These are phyloP conservation scores for Trichocladium uniseriatum DNA, from an alignment of 495 filamentous ascomycete species.

Conservation along the genomic window DNA sequence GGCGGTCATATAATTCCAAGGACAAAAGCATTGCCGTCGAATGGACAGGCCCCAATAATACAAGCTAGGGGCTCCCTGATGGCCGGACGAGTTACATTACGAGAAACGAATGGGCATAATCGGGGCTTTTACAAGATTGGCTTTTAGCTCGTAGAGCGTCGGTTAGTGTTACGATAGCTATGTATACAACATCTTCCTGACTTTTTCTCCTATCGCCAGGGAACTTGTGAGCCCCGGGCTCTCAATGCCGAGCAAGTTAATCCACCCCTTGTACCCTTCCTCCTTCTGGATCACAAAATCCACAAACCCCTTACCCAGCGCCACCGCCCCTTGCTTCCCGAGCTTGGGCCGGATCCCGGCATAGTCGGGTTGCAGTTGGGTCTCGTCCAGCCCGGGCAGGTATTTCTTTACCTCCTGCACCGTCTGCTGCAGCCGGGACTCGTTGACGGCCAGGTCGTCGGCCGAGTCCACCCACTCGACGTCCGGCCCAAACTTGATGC, in stretches of 20 bases:
- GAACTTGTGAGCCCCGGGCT: slow-evolving; percentile 87
- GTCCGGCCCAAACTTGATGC: slow-evolving; percentile 88
- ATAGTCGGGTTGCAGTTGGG: slow-evolving; percentile 71
- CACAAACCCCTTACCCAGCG: slow-evolving; percentile 55
- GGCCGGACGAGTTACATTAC: not conserved
- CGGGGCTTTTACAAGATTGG: not conserved
- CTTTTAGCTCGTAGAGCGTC: no score
- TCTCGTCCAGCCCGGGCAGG: slow-evolving; percentile 59
- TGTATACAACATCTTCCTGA: slow-evolving; percentile 62
- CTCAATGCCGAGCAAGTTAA: slow-evolving; percentile 90
- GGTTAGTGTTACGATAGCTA: not conserved
- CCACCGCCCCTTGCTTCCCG: slow-evolving; percentile 45
- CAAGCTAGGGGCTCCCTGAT: no score
- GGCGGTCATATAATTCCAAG: not conserved
- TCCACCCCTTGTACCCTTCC: slow-evolving; percentile 73
- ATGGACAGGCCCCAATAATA: not conserved
- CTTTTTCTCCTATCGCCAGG: slow-evolving; percentile 82
- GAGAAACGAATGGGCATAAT: not conserved
- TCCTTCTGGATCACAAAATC: slow-evolving; percentile 83
- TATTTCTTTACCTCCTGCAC: slow-evolving; percentile 67
- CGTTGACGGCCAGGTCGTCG: slow-evolving; percentile 35
- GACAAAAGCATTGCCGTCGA: not conserved
- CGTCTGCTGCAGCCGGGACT: slow-evolving; percentile 54
- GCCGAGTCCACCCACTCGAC: slow-evolving; percentile 74
- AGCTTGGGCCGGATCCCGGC: slow-evolving; percentile 87